A percentile compares a stretch with the other conserved stretches of the same genome.
phyloP scores from a whole-genome alignment of 2,329 filamentous ascomycete genomes.

The Ceratocystis cubensis region DNA sequence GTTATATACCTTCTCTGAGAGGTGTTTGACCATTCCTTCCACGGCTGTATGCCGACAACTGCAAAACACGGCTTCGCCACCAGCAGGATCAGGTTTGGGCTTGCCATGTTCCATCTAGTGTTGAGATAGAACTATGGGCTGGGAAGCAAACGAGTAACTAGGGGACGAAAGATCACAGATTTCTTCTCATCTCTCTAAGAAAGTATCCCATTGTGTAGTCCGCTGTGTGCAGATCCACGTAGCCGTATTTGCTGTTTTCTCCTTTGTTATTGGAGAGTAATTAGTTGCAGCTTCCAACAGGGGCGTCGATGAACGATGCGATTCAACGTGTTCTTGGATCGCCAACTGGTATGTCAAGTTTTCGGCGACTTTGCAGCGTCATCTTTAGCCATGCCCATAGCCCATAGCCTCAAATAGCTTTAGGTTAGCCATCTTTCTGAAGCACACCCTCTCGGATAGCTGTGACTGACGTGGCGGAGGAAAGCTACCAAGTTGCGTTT shows the following conservation, averaged over 20 bases:
- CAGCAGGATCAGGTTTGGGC: too few relatives aligned
- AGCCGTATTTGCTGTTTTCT: background rate
- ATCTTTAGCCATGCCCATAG: too few relatives aligned
- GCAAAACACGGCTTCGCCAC: too few relatives aligned
- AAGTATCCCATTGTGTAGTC: background rate
- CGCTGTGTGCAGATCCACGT: background rate
- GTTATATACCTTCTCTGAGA: background rate
- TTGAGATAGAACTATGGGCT: background rate
- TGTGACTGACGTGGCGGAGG: too few relatives aligned
- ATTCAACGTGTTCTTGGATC: background rate
- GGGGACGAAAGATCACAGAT: background rate
- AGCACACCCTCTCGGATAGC: too few relatives aligned
- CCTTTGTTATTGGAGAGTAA: background rate
- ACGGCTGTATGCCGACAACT: background rate
- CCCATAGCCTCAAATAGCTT: too few relatives aligned
- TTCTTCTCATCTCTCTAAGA: background rate
- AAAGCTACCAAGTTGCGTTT: too few relatives aligned
- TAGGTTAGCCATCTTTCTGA: too few relatives aligned
- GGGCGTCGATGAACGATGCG: background rate
- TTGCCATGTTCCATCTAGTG: background rate
- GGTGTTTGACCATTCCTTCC: background rate
- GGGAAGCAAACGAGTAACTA: background rate
- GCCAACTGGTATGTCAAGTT: too few relatives aligned
- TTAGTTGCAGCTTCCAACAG: background rate
- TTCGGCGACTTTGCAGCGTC: too few relatives aligned